These are phyloP conservation scores for Kwoniella shandongensis DNA, from an alignment of 768 basidiomycete species.

Conservation along the genomic window DNA sequence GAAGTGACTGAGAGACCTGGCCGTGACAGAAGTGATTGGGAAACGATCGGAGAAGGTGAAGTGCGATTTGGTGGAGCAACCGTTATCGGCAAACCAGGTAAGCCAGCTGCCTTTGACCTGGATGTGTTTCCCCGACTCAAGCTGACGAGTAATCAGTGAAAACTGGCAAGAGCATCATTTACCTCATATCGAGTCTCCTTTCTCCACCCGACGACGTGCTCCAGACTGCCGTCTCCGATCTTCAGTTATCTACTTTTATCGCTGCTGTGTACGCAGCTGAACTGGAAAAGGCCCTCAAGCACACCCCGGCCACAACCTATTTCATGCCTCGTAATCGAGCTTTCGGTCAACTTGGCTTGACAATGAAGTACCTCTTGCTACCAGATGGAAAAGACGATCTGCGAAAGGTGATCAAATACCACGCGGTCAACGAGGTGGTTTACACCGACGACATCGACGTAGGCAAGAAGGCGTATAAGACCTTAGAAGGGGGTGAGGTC, in stretches of 20 bases:
- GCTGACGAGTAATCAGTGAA: conserved; percentile 60
- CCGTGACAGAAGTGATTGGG: conserved; percentile 21
- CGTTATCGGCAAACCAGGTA: conserved; percentile 74
- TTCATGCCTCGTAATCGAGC: conserved; percentile 88
- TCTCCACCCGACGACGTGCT: conserved; percentile 78
- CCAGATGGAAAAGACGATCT: conserved; percentile 73
- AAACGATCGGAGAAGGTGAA: conserved; percentile 54
- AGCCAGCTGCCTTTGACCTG: too few species aligned
- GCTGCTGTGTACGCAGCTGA: conserved; percentile 84
- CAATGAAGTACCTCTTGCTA: conserved; percentile 80
- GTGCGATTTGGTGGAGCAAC: conserved; percentile 82
- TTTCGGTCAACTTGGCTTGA: conserved; percentile 82
- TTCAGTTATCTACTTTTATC: conserved; percentile 87
- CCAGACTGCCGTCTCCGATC: conserved; percentile 71
- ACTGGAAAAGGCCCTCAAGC: conserved; percentile 69
- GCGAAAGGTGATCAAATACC: conserved; percentile 81
- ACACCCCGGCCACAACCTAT: conserved; percentile 70
- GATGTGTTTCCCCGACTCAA: neutral
- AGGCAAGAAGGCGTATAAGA: conserved; percentile 59
- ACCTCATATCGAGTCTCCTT: conserved; percentile 81
- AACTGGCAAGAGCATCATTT: conserved; percentile 76
- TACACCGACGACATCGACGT: conserved; percentile 61
- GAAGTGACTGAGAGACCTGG: conserved; percentile 49
- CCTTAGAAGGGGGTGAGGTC: conserved; percentile 80
- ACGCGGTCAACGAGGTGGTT: conserved; percentile 71